Evolutionary conservation across 106 monocot genomes (phyloP).

Genomic region (Platanthera zijinensis): DNA sequence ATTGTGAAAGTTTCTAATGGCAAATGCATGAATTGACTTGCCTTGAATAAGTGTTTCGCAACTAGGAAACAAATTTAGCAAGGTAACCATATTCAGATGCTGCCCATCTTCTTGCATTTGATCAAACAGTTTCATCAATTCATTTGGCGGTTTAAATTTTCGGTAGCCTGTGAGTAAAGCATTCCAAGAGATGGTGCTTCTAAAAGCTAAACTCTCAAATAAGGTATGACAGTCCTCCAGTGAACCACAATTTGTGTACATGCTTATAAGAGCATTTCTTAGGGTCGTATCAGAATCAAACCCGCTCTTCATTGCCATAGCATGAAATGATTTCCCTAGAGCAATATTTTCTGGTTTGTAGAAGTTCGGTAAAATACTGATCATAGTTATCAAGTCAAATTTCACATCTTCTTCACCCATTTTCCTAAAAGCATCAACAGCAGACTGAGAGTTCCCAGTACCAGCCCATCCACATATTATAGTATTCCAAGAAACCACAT

Average conservation of each 20-base stretch:
- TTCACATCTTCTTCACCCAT: conserved; percentile 27
- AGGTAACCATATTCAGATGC: conserved; percentile 39
- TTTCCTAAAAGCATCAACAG: conserved; percentile 17
- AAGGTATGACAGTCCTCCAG: conserved; percentile 21
- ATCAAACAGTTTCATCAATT: conserved; percentile 32
- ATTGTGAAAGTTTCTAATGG: conserved; percentile 29
- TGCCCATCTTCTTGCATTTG: conserved; percentile 29
- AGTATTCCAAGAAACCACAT: conserved; percentile 60
- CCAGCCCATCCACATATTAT: conserved; percentile 42
- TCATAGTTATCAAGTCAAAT: conserved; percentile 56
- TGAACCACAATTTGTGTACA: conserved; percentile 43
- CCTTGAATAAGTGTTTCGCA: conserved; percentile 34
- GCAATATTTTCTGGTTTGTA: conserved; percentile 15
- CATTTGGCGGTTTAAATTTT: conserved; percentile 13
- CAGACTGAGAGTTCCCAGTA: conserved; percentile 14
- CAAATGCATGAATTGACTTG: conserved; percentile 51
- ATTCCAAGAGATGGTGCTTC: conserved; percentile 51
- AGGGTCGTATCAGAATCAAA: conserved; percentile 38
- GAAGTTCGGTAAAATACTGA: conserved; percentile 38
- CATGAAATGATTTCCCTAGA: conserved; percentile 38
- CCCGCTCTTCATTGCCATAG: conserved; percentile 35
- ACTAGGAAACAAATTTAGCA: conserved; percentile 45
- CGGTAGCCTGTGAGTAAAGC: conserved; percentile 60
- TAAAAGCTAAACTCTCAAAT: conserved; percentile 22
- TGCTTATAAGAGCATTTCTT: conserved; percentile 59